phyloP scores from a whole-genome alignment of 2,329 filamentous ascomycete genomes.

The Beauveria sp. region DNA sequence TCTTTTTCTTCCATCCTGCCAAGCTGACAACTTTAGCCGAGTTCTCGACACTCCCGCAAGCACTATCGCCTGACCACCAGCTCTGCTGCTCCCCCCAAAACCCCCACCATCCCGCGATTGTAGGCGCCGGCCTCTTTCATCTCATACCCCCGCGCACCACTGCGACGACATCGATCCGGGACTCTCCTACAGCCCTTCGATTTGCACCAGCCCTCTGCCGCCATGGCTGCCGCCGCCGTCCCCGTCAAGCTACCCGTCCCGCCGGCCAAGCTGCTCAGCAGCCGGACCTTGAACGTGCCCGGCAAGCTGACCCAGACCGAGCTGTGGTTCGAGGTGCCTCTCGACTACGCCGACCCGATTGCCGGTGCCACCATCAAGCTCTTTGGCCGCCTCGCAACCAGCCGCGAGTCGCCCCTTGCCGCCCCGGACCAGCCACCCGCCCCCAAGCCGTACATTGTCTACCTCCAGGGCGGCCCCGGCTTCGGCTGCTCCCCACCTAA shows the following conservation, averaged over 20 bases:
- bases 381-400: conserved; percentile 68
- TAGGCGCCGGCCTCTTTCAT: background rate
- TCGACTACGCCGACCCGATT: conserved; percentile 61
- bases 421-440: conserved; percentile 29
- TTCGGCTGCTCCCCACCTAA: conserved; percentile 70
- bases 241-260: conserved; percentile 21
- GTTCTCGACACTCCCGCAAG: background rate
- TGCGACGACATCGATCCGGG: conserved; percentile 5
- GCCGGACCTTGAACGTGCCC: conserved; percentile 34
- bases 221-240: conserved; percentile 8
- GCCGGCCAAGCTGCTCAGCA: conserved; percentile 32
- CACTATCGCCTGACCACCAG: background rate
- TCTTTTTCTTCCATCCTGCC: background rate
- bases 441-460: conserved; percentile 56
- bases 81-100: background rate
- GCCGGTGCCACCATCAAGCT: conserved; percentile 55
- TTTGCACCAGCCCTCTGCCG: conserved; percentile 3
- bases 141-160: background rate
- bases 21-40: too few relatives aligned
- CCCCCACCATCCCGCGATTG: background rate
- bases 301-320: conserved; percentile 72
- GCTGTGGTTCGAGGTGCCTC: conserved; percentile 78
- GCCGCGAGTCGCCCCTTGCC: conserved; percentile 54
- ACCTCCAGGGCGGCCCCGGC: conserved; percentile 80
- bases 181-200: conserved; percentile 7